Base-by-base conservation (phyloP, 768 basidiomycete species). In the Dentipellis fragilis region DNA sequence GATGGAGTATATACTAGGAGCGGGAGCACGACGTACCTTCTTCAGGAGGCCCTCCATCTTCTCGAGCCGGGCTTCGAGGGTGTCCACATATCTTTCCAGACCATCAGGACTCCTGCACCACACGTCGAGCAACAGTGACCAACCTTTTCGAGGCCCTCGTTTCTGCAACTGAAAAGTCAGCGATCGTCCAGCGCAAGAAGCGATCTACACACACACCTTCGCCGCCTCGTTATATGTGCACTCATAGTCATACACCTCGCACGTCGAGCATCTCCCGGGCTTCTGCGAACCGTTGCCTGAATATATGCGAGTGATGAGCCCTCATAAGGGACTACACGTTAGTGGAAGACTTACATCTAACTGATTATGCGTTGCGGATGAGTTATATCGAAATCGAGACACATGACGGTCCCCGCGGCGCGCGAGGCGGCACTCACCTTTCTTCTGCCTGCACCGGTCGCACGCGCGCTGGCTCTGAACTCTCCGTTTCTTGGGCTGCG, bases 111-210 rank as follows among this genome's bases (percentile, higher is more conserved):
- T 3, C 29, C 29, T 29, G 29, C 29, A 29, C 29, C 29, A 6
- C 7, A 36, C 10, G 29, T 6, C 29, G 29, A 29, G 29, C 29
- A 6, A 29, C 29, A 29, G 6, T 3, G 29, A 29, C 29, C 3
- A 3, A 59, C 61, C 59, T 54, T 49, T 62, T 62, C 2, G 60
- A 57, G 60, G 60, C 12, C 61, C 61, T 23, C 61, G 54, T 56
- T 62, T 51, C 52, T 53, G 45, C 10, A 14, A 10, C 2, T 21
- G 6, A 21, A 16, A 7, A 3, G 29, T 29, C 29, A 29, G 29
- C 29, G 29, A 29, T 29, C 29, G 29, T 6, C 29, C 29, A 3
- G 29, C 29, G 29, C 29, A 29, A 6, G 6, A 29, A 29, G 29
- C 29, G n/a, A 11, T 4, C 7, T 10, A 1, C 29, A 3, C 22